Evolutionary conservation across 345 rosid species (phyloP).

Genomic region (Abelmoschus esculentus): DNA sequence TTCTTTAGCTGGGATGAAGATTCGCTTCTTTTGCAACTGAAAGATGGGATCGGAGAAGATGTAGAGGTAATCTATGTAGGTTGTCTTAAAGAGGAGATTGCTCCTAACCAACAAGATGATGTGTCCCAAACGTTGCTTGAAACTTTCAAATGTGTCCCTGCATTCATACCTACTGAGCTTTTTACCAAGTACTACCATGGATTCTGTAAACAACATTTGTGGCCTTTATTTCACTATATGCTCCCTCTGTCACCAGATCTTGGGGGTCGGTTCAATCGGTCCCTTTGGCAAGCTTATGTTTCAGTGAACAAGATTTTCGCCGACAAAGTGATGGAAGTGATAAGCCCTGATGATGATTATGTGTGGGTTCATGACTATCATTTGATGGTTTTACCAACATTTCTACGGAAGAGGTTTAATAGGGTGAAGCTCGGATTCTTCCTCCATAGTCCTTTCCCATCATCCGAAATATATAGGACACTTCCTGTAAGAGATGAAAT

Average conservation of each 20-base stretch:
- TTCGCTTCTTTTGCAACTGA: constrained; percentile 85
- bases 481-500: constrained; percentile 2
- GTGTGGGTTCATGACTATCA: constrained; percentile 1
- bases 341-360: not conserved
- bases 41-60: constrained; percentile 88
- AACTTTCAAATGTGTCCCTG: constrained; percentile 87
- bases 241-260: constrained; percentile 84
- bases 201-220: constrained; percentile 82
- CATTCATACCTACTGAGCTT: constrained; percentile 68
- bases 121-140: constrained; percentile 71
- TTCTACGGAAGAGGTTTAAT: constrained; percentile 1
- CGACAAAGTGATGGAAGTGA: not conserved
- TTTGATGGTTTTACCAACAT: constrained; percentile 1
- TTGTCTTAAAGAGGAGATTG: constrained; percentile 65
- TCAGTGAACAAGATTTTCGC: constrained; percentile 25
- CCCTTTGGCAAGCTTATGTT: constrained; percentile 90
- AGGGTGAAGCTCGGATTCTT: constrained; percentile 4
- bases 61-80: constrained; percentile 87
- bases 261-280: constrained; percentile 81
- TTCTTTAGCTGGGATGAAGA: constrained; percentile 85
- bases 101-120: constrained; percentile 46
- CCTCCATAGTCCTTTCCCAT: not conserved
- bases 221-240: constrained; percentile 97
- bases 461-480: constrained; percentile 6
- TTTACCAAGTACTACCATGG: constrained; percentile 83